Conservation (phyloP, 441 rosid genomes). For the Pelargonium australe region DNA sequence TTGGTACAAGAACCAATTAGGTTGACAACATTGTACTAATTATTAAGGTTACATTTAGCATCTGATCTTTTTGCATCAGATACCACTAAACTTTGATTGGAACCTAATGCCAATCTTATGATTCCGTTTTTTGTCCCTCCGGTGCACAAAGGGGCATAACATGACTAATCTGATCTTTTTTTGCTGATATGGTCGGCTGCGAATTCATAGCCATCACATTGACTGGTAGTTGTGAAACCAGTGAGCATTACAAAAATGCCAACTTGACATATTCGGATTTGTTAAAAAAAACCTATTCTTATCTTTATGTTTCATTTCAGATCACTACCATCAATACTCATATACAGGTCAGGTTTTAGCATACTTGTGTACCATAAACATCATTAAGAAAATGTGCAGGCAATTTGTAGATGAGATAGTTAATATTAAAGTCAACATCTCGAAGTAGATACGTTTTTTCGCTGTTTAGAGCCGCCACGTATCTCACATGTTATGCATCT, state of each 20-base stretch:
- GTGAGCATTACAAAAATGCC: not conserved
- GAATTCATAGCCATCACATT: not conserved
- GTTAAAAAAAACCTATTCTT: not conserved
- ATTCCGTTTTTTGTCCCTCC: not conserved
- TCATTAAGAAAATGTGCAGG: not conserved
- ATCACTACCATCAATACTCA: conserved; percentile 1
- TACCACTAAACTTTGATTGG: not conserved
- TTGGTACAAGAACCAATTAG: no score
- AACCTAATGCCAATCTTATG: conserved; percentile 1
- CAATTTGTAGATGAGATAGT: not conserved
- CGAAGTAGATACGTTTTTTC: not conserved
- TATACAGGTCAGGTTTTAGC: not conserved
- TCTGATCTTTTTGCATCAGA: not conserved
- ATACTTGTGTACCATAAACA: not conserved
- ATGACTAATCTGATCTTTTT: not conserved
- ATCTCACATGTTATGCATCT: not conserved
- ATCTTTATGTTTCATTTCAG: not conserved
- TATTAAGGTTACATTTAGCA: no score
- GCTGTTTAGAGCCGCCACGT: not conserved
- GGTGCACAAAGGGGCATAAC: not conserved
- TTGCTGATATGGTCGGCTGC: not conserved
- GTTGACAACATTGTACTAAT: no score
- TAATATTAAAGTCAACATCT: not conserved
- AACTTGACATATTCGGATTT: not conserved
- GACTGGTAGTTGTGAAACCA: not conserved